Percentiles rank a stretch among this genome's conserved stretches.
phyloP scores from a whole-genome alignment of 106 monocot species.

The Cymbidium sinense region DNA sequence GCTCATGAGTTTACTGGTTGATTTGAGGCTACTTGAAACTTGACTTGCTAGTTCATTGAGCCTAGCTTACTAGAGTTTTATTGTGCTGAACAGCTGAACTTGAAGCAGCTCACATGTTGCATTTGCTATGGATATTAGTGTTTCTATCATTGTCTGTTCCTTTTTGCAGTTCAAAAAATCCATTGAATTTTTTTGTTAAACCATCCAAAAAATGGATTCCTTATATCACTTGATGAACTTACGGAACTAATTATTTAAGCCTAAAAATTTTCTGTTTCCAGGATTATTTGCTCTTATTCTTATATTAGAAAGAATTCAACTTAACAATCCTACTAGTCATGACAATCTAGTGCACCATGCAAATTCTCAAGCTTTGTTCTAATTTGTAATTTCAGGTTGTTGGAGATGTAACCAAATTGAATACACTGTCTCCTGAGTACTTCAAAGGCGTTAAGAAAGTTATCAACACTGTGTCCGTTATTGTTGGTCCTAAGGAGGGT shows the following conservation, averaged over 20 bases:
- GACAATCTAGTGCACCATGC: not conserved
- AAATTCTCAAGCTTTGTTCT: not conserved
- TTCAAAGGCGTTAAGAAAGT: conserved; percentile 91
- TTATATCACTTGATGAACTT: not conserved
- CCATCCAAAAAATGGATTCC: not conserved
- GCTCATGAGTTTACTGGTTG: too few species aligned
- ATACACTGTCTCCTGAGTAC: conserved; percentile 54
- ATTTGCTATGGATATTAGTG: not conserved
- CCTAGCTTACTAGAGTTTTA: too few species aligned
- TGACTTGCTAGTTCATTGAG: too few species aligned
- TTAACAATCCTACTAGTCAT: not conserved
- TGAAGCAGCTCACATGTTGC: too few species aligned
- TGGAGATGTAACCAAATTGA: conserved; percentile 80
- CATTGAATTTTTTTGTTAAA: not conserved
- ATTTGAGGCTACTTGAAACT: too few species aligned
- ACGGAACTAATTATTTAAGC: too few species aligned
- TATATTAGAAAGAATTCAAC: not conserved
- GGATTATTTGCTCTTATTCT: not conserved
- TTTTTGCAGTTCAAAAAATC: too few species aligned
- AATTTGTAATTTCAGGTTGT: conserved; percentile 49
- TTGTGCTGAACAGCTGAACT: too few species aligned
- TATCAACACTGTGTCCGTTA: conserved; percentile 86
- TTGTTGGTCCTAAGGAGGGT: conserved; percentile 97
- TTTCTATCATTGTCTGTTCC: too few species aligned
- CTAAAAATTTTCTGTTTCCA: too few species aligned